phyloP scores from a whole-genome alignment of 345 rosid genomes.

The Bruguiera gymnorhiza region DNA sequence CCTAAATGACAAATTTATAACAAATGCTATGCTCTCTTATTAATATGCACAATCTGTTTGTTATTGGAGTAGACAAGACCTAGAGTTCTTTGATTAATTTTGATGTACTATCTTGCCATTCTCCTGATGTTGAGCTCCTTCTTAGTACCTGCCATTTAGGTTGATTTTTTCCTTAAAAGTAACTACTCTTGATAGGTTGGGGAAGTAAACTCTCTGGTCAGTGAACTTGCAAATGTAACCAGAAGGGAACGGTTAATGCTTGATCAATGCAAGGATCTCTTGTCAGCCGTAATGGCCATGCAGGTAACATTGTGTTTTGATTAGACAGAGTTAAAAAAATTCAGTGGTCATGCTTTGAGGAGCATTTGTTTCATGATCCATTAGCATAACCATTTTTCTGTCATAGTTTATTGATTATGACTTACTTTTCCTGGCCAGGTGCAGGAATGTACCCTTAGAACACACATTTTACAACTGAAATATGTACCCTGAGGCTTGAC shows the following conservation, averaged over 20 bases:
- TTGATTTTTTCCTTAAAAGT: not conserved
- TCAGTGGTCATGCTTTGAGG: not conserved
- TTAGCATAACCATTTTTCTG: not conserved
- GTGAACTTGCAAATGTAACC: conserved; percentile 48
- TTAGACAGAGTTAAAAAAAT: not conserved
- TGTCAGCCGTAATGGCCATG: conserved; percentile 53
- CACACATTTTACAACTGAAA: conserved; percentile 53
- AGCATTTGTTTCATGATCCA: not conserved
- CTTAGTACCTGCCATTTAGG: not conserved
- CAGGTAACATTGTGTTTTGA: conserved; percentile 45
- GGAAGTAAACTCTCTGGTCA: conserved; percentile 41
- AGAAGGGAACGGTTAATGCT: conserved; percentile 55
- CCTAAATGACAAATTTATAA: no score
- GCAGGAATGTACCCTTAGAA: conserved; percentile 56
- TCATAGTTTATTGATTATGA: not conserved
- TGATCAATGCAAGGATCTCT: conserved; percentile 48
- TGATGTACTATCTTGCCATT: no score
- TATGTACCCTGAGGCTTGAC: conserved; percentile 33
- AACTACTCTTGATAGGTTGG: conserved; percentile 46
- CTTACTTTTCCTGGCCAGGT: conserved; percentile 42
- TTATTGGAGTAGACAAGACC: no score
- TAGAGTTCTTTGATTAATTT: no score
- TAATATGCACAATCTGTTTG: no score
- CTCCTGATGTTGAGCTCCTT: no score
- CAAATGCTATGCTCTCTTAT: no score